Base-by-base conservation (phyloP, 495 filamentous ascomycete species). In the Sordaria brevicollis region DNA sequence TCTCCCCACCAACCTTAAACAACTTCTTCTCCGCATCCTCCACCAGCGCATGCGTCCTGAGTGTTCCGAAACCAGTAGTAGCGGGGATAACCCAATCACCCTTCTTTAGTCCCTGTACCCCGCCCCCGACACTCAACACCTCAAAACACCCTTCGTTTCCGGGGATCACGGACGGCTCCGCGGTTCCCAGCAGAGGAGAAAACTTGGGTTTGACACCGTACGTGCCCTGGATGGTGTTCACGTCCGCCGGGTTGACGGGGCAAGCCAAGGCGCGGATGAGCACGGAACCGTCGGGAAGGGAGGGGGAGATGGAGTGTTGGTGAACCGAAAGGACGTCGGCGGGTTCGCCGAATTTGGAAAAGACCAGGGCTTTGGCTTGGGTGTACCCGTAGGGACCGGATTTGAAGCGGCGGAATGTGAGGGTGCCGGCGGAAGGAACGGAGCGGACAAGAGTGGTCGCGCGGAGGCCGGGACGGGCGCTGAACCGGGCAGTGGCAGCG, bases 71-170 rank as follows among this genome's bases (percentile, higher is more conserved):
- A 0, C 89, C 89, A 0, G 92, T 91, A 41, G 80, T 79, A 37
- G 89, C 88, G 81, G 96, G 94, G 66, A 98, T 91, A 8, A 95
- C 93, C 91, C 95, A 97, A 76, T 99, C 95, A 6, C 96, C 95
- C 35, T 74, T 77, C 0, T 37, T n/a, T 3, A 86, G 71, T 25
- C 72, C 80, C 65, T 86, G 84, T 31, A 89, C 88, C 29, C 79
- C 77, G 0, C 83, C 80, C 3, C 93, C 91, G 1, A 87, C 83
- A 2, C 89, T 82, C 35, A 91, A 79, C 8, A 98, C 89, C 79
- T 97, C 93, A 72, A 97, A 94, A 21, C 91, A 91, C 65, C 91
- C 95, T 77, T 99, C 96, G 79, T 97, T 97, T 9, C 95, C 96
- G 0, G 83, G 81, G 13, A 84, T 71, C 4, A 73, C 80, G 62